phyloP scores from a whole-genome alignment of 768 basidiomycete genomes.

The Crucibulum laeve region DNA sequence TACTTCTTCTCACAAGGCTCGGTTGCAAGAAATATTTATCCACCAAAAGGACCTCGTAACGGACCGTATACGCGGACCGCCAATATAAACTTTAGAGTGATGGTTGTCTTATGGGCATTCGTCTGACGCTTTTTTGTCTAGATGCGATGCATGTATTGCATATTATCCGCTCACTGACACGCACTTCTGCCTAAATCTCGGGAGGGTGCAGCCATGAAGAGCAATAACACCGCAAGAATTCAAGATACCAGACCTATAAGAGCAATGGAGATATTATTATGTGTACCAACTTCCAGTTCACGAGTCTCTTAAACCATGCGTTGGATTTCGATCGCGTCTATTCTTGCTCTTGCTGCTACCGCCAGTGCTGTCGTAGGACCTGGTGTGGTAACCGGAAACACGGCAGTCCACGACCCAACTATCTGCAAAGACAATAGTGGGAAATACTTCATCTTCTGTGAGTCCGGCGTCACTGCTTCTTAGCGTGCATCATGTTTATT shows the following conservation, averaged over 20 bases:
- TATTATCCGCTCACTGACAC: no score
- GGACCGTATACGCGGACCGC: no score
- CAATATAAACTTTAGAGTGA: no score
- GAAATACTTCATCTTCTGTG: slow-evolving; percentile 45
- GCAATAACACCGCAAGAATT: slow-evolving; percentile 8
- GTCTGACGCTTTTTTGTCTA: no score
- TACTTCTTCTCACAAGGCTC: no score
- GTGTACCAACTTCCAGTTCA: background rate
- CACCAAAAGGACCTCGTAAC: no score
- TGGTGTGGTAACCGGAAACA: slow-evolving; percentile 33
- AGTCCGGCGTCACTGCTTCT: slow-evolving; percentile 7
- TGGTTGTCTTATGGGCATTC: no score
- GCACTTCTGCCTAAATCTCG: slow-evolving; percentile 10
- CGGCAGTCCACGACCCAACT: slow-evolving; percentile 41
- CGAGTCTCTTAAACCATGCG: slow-evolving; percentile 9
- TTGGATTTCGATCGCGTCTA: slow-evolving; percentile 7
- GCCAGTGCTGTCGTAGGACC: slow-evolving; percentile 27
- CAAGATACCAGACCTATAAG: background rate
- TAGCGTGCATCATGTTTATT: background rate
- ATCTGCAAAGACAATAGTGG: slow-evolving; percentile 45
- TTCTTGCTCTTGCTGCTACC: slow-evolving; percentile 11
- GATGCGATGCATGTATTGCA: no score
- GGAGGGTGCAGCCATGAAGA: background rate
- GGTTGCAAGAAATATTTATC: no score
- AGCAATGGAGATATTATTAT: background rate